These are phyloP conservation scores for Solanum hybrid DNA, from an alignment of 305 asterid genomes.

Conservation along the genomic window DNA sequence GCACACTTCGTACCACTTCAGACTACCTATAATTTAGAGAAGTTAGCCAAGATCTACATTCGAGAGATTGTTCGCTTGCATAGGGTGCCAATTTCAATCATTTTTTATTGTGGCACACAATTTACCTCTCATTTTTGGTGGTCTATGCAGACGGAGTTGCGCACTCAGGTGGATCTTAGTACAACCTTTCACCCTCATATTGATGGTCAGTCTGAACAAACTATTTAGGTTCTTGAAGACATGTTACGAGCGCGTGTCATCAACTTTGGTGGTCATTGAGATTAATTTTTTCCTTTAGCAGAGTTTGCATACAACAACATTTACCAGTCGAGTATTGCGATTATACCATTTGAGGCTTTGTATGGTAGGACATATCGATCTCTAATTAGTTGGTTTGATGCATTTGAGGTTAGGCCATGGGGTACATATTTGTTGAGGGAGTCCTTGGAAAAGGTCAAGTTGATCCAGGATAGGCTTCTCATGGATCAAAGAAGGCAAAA, in stretches of 20 bases:
- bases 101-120: neutral
- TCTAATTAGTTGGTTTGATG: neutral
- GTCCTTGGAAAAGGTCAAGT: neutral
- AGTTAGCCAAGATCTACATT: neutral
- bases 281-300: neutral
- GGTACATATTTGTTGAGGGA: neutral
- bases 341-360: neutral
- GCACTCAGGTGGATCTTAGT: neutral
- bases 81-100: neutral
- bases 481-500: neutral
- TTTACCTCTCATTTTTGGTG: neutral
- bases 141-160: neutral
- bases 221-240: neutral
- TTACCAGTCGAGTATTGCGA: neutral
- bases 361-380: neutral
- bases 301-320: neutral
- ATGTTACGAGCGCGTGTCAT: neutral
- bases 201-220: neutral
- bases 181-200: neutral
- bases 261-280: neutral
- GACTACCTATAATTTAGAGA: neutral
- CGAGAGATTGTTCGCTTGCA: neutral
- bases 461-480: neutral
- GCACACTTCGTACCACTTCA: neutral
- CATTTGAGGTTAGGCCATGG: neutral